Conservation (phyloP, 768 basidiomycete genomes). For the Mycena rebaudengoi region DNA sequence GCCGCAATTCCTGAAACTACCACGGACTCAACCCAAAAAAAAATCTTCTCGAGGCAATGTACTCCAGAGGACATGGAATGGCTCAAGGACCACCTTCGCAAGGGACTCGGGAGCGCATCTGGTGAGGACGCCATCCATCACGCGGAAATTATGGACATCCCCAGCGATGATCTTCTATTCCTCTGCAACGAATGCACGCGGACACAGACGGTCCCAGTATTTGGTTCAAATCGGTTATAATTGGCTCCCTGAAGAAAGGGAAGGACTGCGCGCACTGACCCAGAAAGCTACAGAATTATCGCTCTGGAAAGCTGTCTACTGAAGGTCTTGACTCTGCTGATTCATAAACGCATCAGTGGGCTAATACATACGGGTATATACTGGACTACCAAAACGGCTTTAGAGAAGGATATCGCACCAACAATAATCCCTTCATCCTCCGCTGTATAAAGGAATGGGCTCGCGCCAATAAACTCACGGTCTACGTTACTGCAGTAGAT, state of each 20-base stretch:
- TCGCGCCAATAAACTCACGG: background rate
- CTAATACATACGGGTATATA: too few species aligned
- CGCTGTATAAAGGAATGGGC: too few species aligned
- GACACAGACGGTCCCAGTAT: background rate
- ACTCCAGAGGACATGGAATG: background rate
- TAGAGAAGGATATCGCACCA: too few species aligned
- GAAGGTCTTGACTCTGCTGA: too few species aligned
- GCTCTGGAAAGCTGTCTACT: constrained; percentile 37
- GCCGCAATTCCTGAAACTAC: background rate
- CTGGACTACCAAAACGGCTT: too few species aligned
- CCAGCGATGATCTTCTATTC: too few species aligned
- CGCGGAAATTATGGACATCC: background rate
- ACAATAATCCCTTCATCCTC: too few species aligned
- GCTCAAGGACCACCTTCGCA: background rate
- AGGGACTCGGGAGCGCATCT: too few species aligned
- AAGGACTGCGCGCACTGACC: constrained; percentile 3
- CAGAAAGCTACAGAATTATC: constrained; percentile 32
- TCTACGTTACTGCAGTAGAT: constrained; percentile 18
- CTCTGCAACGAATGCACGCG: background rate
- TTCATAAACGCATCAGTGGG: too few species aligned
- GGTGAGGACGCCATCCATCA: background rate
- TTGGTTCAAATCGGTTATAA: background rate
- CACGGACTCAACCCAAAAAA: background rate
- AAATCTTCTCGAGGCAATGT: background rate
- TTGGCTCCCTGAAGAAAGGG: too few species aligned